phyloP scores from a whole-genome alignment of 2,329 filamentous ascomycete species.

The Nemania sp. region DNA sequence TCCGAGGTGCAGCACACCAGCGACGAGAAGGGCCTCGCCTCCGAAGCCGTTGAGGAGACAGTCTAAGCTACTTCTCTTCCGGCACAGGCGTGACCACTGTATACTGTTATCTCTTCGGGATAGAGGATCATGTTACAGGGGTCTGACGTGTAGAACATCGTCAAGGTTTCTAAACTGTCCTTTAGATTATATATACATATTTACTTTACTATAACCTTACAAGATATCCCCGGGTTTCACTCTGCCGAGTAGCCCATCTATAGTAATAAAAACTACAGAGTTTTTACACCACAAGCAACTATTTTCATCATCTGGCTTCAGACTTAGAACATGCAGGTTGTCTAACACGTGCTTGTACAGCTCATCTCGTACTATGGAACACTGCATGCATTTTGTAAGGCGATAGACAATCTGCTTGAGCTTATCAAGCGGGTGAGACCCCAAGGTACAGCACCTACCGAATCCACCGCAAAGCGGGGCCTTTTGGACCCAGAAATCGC shows the following conservation, averaged over 20 bases:
- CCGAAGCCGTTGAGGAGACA: conserved; percentile 34
- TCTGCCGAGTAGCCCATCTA: conserved; percentile 12
- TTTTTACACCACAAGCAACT: too few relatives aligned
- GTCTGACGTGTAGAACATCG: conserved; percentile 10
- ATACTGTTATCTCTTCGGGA: conserved; percentile 16
- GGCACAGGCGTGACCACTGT: not conserved
- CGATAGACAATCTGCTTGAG: too few relatives aligned
- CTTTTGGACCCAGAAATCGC: not conserved
- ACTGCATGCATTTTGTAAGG: too few relatives aligned
- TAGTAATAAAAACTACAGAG: conserved; percentile 18
- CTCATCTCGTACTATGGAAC: too few relatives aligned
- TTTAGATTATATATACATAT: conserved; percentile 20
- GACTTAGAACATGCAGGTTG: not conserved
- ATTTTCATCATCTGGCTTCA: too few relatives aligned
- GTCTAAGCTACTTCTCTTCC: conserved; percentile 23
- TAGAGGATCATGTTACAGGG: conserved; percentile 9
- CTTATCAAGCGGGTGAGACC: too few relatives aligned
- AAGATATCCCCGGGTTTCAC: conserved; percentile 17
- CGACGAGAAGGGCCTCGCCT: conserved; percentile 31
- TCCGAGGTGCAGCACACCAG: conserved; percentile 38
- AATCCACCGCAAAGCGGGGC: too few relatives aligned
- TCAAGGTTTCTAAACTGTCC: conserved; percentile 15
- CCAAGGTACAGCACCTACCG: too few relatives aligned
- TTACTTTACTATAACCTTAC: conserved; percentile 20
- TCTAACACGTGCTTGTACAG: too few relatives aligned